Conservation (phyloP, 192 early-diverging fungal species). For the Coemansia sp. region DNA sequence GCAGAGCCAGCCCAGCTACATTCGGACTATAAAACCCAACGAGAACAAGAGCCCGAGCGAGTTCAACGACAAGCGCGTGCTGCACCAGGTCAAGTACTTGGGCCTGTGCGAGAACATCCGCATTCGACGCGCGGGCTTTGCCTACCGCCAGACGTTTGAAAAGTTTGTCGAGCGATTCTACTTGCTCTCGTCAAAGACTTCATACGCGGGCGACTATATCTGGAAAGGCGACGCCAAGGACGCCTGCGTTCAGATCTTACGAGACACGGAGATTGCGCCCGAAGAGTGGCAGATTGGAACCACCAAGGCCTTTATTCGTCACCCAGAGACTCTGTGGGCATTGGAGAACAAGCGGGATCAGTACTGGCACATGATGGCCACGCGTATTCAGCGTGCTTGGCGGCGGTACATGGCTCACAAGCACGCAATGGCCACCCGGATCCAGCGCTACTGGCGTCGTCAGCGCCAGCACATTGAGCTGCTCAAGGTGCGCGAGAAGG, state of each 20-base stretch:
- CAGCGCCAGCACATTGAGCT: constrained; percentile 88
- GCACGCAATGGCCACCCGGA: constrained; percentile 65
- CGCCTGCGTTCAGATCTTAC: constrained; percentile 80
- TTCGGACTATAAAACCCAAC: constrained; percentile 98
- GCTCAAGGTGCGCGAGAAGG: constrained; percentile 90
- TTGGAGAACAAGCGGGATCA: constrained; percentile 91
- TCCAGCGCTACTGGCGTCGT: constrained; percentile 76
- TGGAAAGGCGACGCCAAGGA: constrained; percentile 79
- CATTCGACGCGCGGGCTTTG: constrained; percentile 96
- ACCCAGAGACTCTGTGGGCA: constrained; percentile 90
- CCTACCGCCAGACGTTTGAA: constrained; percentile 92
- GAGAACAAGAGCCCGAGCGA: constrained; percentile 90
- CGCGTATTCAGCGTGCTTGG: constrained; percentile 90
- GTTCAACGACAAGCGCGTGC: constrained; percentile 89
- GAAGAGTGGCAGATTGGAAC: constrained; percentile 97
- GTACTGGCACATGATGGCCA: constrained; percentile 97
- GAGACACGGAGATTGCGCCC: constrained; percentile 78
- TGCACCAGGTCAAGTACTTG: constrained; percentile 97
- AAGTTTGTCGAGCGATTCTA: constrained; percentile 82
- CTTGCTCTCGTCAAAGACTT: constrained; percentile 70
- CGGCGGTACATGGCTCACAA: constrained; percentile 72
- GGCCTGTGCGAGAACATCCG: constrained; percentile 98
- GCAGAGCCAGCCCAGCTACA: constrained; percentile 94
- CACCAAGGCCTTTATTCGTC: constrained; percentile 94
- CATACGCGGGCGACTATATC: constrained; percentile 79